A percentile compares a stretch with the other conserved stretches of the same genome.
Evolutionary conservation across 1,284 basidiomycete species (phyloP).

Genomic region (Puccinia horiana): DNA sequence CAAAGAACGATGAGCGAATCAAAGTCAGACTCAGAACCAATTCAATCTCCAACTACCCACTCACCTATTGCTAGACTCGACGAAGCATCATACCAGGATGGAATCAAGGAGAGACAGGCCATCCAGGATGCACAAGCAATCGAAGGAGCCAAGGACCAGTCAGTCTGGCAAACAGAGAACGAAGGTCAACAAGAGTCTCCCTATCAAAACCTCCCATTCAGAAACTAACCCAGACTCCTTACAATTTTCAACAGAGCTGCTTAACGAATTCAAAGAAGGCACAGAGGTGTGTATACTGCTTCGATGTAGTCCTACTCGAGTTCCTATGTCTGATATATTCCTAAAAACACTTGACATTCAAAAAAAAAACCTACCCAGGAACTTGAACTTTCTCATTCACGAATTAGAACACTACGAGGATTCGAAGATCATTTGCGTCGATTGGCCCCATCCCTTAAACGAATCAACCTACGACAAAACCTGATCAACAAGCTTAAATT

Average conservation of each 20-base stretch:
- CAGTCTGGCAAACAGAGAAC: slow-evolving; percentile 6
- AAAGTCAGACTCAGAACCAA: background rate
- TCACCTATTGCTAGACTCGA: slow-evolving; percentile 4
- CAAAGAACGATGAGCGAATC: background rate
- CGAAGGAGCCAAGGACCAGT: slow-evolving; percentile 14
- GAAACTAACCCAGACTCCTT: background rate
- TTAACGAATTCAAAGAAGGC: slow-evolving; percentile 40
- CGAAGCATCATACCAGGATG: slow-evolving; percentile 2
- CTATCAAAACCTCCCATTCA: background rate
- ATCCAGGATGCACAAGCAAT: slow-evolving; percentile 6
- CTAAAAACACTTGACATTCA: background rate
- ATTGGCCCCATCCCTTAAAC: slow-evolving; percentile 31
- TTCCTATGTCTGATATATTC: background rate
- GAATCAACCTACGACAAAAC: slow-evolving; percentile 41
- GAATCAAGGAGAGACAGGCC: background rate
- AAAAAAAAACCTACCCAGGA: slow-evolving; percentile 1
- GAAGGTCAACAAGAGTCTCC: background rate
- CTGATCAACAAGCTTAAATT: slow-evolving; percentile 31
- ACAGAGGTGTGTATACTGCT: slow-evolving; percentile 18
- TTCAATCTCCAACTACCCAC: background rate
- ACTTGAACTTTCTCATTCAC: slow-evolving; percentile 37
- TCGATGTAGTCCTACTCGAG: background rate
- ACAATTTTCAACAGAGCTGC: slow-evolving; percentile 12
- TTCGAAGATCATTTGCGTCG: slow-evolving; percentile 19
- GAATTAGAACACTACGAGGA: slow-evolving; percentile 39